phyloP scores from a whole-genome alignment of 2,329 filamentous ascomycete species.

The Aureobasidium uvarum region DNA sequence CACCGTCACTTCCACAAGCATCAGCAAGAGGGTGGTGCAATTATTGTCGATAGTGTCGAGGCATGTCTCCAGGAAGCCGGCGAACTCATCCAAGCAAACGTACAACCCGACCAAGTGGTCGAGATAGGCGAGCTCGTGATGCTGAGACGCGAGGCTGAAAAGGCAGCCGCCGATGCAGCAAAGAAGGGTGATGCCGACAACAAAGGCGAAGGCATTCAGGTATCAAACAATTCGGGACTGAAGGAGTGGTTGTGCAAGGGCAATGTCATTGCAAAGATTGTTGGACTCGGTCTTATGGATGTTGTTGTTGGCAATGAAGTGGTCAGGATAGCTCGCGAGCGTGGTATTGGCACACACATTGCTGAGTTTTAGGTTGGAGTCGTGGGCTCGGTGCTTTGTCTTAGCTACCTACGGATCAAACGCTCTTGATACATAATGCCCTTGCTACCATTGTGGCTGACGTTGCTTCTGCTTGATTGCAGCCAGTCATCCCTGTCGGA shows the following conservation, averaged over 20 bases:
- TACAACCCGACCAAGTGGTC: constrained; percentile 72
- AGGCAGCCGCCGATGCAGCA: constrained; percentile 32
- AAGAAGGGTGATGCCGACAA: constrained; percentile 30
- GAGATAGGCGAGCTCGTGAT: constrained; percentile 81
- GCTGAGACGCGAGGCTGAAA: constrained; percentile 56
- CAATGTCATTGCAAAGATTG: constrained; percentile 68
- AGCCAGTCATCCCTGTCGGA: no score
- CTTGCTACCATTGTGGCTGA: no score
- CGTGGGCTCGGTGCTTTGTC: background rate
- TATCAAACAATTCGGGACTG: constrained; percentile 44
- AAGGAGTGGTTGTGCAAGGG: constrained; percentile 61
- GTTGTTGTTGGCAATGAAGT: constrained; percentile 61
- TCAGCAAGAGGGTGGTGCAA: constrained; percentile 57
- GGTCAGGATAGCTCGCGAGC: constrained; percentile 55
- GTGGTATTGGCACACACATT: constrained; percentile 56
- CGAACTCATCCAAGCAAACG: constrained; percentile 75
- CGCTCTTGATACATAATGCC: background rate
- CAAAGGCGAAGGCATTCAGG: constrained; percentile 31
- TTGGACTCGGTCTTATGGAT: constrained; percentile 68
- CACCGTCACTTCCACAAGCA: constrained; percentile 64
- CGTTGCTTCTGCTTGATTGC: no score
- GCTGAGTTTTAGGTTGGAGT: constrained; percentile 44
- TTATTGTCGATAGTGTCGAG: constrained; percentile 68
- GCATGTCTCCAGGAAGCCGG: constrained; percentile 80
- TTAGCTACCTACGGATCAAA: background rate